Percentiles rank a stretch among this genome's conserved stretches.
phyloP scores from a whole-genome alignment of 306 rosid genomes.

The Trifolium fragiferum region DNA sequence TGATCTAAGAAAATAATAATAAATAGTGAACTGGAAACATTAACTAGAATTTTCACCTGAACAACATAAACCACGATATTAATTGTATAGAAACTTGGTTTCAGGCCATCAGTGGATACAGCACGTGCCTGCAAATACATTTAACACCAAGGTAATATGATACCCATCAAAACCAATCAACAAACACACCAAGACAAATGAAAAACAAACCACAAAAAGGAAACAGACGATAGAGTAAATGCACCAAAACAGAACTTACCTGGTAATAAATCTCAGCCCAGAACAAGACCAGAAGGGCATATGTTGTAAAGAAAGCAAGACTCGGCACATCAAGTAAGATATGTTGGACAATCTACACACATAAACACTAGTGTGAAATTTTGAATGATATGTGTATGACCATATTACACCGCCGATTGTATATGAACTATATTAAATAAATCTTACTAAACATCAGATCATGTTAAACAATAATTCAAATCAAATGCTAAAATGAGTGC shows the following conservation, averaged over 20 bases:
- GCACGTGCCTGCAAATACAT: slow-evolving; percentile 82
- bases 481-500: slow-evolving; percentile 15
- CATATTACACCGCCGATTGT: slow-evolving; percentile 22
- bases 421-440: too few relatives aligned
- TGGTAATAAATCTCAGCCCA: slow-evolving; percentile 99
- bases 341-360: slow-evolving; percentile 70
- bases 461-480: not conserved
- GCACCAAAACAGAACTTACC: slow-evolving; percentile 51
- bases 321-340: slow-evolving; percentile 90
- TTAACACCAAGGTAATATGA: slow-evolving; percentile 21
- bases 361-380: slow-evolving; percentile 19
- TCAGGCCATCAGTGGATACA: slow-evolving; percentile 88
- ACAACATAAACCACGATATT: slow-evolving; percentile 78
- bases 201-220: slow-evolving; percentile 16
- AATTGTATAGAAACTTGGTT: slow-evolving; percentile 76
- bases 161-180: slow-evolving; percentile 1
- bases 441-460: too few relatives aligned
- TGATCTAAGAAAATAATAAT: slow-evolving; percentile 11
- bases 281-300: slow-evolving; percentile 86
- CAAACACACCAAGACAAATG: not conserved
- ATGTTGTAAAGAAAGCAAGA: slow-evolving; percentile 92
- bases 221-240: slow-evolving; percentile 9
- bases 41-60: slow-evolving; percentile 72
- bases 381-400: slow-evolving; percentile 3
- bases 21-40: slow-evolving; percentile 27